Percentiles rank a stretch among this genome's conserved stretches.
These are phyloP conservation scores for Cladosporium sp. DNA, from an alignment of 2,329 filamentous ascomycete species.

Conservation along the genomic window DNA sequence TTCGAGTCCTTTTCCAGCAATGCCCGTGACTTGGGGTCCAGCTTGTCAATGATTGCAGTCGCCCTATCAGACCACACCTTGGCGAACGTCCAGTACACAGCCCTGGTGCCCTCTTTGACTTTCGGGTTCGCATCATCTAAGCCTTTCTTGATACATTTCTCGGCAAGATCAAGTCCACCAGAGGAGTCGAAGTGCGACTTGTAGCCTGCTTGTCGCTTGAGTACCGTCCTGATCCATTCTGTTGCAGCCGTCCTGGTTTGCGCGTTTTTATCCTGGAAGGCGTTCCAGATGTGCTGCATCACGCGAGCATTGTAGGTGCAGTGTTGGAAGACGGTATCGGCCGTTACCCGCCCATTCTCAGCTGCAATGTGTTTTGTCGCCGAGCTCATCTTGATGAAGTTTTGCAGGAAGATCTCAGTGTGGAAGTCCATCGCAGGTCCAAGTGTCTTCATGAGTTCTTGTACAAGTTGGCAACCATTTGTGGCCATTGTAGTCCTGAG, in stretches of 20 bases:
- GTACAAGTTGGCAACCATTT: constrained; percentile 79
- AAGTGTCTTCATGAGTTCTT: constrained; percentile 77
- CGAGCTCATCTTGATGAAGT: constrained; percentile 83
- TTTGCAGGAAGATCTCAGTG: constrained; percentile 87
- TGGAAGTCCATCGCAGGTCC: constrained; percentile 81
- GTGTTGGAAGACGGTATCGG: constrained; percentile 78
- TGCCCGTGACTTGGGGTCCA: constrained; percentile 78
- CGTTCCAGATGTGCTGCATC: constrained; percentile 80
- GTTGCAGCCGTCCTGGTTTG: constrained; percentile 78
- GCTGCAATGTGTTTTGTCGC: constrained; percentile 92
- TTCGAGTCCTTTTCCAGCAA: constrained; percentile 79
- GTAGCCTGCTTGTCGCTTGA: constrained; percentile 76
- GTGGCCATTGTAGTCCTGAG: constrained; percentile 87
- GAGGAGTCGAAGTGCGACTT: constrained; percentile 81
- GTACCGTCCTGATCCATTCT: constrained; percentile 80
- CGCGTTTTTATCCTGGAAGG: constrained; percentile 90
- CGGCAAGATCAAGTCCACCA: constrained; percentile 78
- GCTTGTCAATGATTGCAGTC: constrained; percentile 72
- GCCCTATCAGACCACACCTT: constrained; percentile 76
- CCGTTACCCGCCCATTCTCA: constrained; percentile 76
- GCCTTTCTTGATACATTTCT: constrained; percentile 87
- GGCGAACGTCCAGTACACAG: constrained; percentile 83
- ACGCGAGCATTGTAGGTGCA: constrained; percentile 78
- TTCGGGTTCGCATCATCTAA: constrained; percentile 87
- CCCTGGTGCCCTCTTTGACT: constrained; percentile 82